A percentile compares a stretch with the other conserved stretches of the same genome.
Conservation (phyloP, 2,329 filamentous ascomycete genomes). For the Hypoxylon sp. region DNA sequence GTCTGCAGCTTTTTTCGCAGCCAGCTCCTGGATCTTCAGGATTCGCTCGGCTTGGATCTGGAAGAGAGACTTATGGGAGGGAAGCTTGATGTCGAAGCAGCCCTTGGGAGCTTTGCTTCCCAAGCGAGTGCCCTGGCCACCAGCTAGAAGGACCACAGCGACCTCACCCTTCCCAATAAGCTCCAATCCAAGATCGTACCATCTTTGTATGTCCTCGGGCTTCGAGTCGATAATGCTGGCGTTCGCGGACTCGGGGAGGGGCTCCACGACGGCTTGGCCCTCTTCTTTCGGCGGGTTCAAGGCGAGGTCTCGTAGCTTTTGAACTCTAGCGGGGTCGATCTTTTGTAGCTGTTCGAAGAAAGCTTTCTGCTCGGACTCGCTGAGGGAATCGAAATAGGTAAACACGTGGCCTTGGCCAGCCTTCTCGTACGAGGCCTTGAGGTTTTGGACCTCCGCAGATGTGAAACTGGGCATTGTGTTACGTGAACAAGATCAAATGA, state of each 20-base stretch:
- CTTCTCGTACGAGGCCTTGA: conserved; percentile 78
- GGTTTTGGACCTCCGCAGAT: conserved; percentile 72
- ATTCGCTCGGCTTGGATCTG: conserved; percentile 98
- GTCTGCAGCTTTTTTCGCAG: conserved; percentile 73
- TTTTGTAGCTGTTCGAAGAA: conserved; percentile 84
- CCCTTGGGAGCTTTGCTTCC: conserved; percentile 97
- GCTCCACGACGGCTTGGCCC: conserved; percentile 74
- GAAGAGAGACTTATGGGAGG: conserved; percentile 94
- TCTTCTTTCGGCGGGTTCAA: conserved; percentile 79
- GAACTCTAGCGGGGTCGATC: conserved; percentile 89
- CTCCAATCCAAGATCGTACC: conserved; percentile 86
- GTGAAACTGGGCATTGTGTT: conserved; percentile 63
- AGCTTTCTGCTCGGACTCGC: conserved; percentile 75
- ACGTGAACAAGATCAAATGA: neutral
- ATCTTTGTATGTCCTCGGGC: conserved; percentile 79
- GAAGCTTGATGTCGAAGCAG: conserved; percentile 95
- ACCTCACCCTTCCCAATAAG: conserved; percentile 82
- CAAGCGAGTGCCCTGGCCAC: conserved; percentile 93
- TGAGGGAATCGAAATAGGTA: conserved; percentile 86
- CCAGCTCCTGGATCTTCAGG: conserved; percentile 83
- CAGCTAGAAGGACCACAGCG: conserved; percentile 93
- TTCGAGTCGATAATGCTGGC: conserved; percentile 94
- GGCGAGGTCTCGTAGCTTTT: conserved; percentile 83
- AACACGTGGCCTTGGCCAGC: conserved; percentile 86
- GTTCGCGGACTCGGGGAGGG: conserved; percentile 85